Base-by-base conservation (phyloP, 1,139 yeast species). In the Kurtzmaniella quercitrusa region DNA sequence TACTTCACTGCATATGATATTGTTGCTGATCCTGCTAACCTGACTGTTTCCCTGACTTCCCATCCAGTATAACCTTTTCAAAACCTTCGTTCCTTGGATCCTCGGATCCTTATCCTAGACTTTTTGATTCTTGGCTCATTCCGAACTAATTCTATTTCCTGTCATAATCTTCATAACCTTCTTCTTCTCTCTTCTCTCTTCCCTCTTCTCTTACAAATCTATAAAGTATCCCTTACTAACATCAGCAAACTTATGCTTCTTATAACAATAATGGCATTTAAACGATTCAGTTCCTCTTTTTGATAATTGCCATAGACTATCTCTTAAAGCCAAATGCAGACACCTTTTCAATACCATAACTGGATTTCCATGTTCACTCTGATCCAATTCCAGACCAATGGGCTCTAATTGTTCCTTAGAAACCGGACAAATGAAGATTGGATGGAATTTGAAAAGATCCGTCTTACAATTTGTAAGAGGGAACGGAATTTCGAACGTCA, bases 361-460 rank as follows among this genome's bases (percentile, higher is more conserved):
- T 12, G 76, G 76, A 47, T 71, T 70, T 27, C 38, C 47, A 19
- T 25, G 49, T 31, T 51, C 46, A 1, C 40, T 39, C 15, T 53
- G 54, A 6, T 46, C 52, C 7, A 53, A 56, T 12, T 40, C 45
- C 8, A 57, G 58, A 1, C 11, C 63, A 21, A 68, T 54, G 3
- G 78, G 77, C 16, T 70, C 57, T 23, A 69, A 55, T 56, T 91
- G 96, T 53, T 89, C 96, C 60, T 88, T 86, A 7, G 93, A 78
- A 1, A 90, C 91, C 0, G 97, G 97, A 60, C 97, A 90, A 3
- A 89, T 90, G 61, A 89, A 90, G 2, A 90, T 82, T 0, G 95
- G 88, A 62, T 90, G 97, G 63, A 81, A 86, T 46, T 73, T 61
- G 56, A 73, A 73, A 36, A 72, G 56, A 47, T 71, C 70, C 42